A percentile compares a stretch with the other conserved stretches of the same genome.
These are phyloP conservation scores for Pseudozyma sp. DNA, from an alignment of 1,284 basidiomycete species.

Conservation along the genomic window DNA sequence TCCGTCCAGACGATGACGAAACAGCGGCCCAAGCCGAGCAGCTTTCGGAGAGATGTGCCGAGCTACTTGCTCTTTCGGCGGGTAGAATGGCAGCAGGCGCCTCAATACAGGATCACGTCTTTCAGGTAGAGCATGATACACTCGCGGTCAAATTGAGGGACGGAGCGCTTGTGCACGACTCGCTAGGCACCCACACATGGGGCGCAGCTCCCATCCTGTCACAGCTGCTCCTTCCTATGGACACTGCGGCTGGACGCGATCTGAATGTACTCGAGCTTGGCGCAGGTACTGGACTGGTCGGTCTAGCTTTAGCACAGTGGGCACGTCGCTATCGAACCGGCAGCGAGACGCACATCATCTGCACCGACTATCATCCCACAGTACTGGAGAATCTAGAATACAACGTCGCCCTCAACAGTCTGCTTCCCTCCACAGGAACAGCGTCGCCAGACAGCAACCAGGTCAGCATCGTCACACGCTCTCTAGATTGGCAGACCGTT, in stretches of 20 bases:
- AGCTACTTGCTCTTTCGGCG: conserved; percentile 45
- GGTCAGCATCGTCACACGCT: conserved; percentile 22
- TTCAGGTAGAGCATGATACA: conserved; percentile 8
- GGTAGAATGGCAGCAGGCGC: conserved; percentile 50
- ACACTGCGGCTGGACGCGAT: neutral
- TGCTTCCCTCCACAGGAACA: neutral
- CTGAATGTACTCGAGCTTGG: conserved; percentile 60
- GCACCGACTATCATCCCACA: conserved; percentile 60
- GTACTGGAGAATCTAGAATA: conserved; percentile 57
- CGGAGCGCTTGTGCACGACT: conserved; percentile 55
- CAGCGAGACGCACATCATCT: conserved; percentile 18
- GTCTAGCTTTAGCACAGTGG: conserved; percentile 50
- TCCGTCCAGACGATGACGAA: conserved; percentile 8
- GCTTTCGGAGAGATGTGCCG: conserved; percentile 34
- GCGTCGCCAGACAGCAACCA: neutral
- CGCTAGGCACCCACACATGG: conserved; percentile 62
- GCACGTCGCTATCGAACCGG: neutral
- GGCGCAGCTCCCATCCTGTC: conserved; percentile 61
- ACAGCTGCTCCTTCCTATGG: conserved; percentile 49
- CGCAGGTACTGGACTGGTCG: conserved; percentile 64
- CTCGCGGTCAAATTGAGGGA: conserved; percentile 50
- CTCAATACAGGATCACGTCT: conserved; percentile 31
- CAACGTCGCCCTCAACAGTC: conserved; percentile 49
- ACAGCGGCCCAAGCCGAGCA: conserved; percentile 13
- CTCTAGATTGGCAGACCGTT: conserved; percentile 61